A percentile compares a stretch with the other conserved stretches of the same genome.
phyloP scores from a whole-genome alignment of 164 flowering plant genomes.

The Protea cynaroides region DNA sequence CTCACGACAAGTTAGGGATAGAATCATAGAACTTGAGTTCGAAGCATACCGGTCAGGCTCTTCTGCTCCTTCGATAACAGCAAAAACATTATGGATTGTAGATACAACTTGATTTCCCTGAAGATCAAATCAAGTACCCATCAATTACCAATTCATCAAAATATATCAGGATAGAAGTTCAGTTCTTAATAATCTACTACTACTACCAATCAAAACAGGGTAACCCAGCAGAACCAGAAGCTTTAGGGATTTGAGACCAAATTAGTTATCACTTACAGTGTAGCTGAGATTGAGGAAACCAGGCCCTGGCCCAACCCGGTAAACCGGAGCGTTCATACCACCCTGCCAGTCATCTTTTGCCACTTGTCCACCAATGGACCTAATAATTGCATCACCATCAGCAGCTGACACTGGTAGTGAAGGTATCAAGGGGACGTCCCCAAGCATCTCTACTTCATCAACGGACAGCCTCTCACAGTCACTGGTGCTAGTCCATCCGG shows the following conservation, averaged over 20 bases:
- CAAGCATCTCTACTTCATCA: conserved; percentile 43
- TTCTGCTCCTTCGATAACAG: conserved; percentile 57
- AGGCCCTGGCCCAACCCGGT: conserved; percentile 73
- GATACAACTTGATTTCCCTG: conserved; percentile 52
- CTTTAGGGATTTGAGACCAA: too few relatives aligned
- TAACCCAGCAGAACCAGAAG: too few relatives aligned
- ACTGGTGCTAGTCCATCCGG: conserved; percentile 60
- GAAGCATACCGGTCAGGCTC: conserved; percentile 67
- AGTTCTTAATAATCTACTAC: too few relatives aligned
- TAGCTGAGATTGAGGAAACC: conserved; percentile 53
- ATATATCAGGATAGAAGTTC: too few relatives aligned
- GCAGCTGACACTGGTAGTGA: conserved; percentile 60
- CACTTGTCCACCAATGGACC: conserved; percentile 47
- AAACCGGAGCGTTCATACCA: conserved; percentile 29
- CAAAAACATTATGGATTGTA: conserved; percentile 64
- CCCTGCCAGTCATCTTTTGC: conserved; percentile 71
- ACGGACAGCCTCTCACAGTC: conserved; percentile 51
- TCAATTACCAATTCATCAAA: too few relatives aligned
- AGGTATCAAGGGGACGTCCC: conserved; percentile 55
- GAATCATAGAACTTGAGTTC: neutral
- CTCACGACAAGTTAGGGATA: neutral
- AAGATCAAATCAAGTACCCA: conserved; percentile 6
- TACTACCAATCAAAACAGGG: too few relatives aligned
- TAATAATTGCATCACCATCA: conserved; percentile 54
- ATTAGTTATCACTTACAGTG: conserved; percentile 30